phyloP scores from a whole-genome alignment of 495 filamentous ascomycete species.

The Glarea lozoyensis region DNA sequence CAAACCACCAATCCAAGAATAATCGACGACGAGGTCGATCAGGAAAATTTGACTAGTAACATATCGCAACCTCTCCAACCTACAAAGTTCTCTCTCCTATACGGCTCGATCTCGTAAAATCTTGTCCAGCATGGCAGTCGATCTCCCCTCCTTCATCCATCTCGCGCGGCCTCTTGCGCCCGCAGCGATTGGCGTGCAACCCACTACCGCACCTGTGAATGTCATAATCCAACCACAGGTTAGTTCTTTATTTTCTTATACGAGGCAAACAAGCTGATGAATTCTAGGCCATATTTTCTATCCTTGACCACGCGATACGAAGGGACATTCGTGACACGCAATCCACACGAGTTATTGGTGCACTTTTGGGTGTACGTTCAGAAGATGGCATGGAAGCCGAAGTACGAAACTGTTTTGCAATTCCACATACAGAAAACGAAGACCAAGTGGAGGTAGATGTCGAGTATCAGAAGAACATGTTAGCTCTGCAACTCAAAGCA shows the following conservation, averaged over 20 bases:
- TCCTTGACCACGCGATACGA: constrained; percentile 92
- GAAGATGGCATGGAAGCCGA: constrained; percentile 96
- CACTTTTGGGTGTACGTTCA: constrained; percentile 79
- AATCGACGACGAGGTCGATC: constrained; percentile 3
- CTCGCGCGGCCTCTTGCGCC: constrained; percentile 86
- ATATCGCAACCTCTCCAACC: not conserved
- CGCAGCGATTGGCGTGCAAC: constrained; percentile 64
- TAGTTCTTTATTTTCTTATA: no score
- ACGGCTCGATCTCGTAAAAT: constrained; percentile 1
- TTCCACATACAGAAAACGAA: constrained; percentile 94
- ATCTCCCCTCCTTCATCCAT: constrained; percentile 76
- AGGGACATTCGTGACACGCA: constrained; percentile 56
- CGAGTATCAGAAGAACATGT: constrained; percentile 99
- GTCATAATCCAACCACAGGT: constrained; percentile 95
- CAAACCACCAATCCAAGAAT: constrained; percentile 1
- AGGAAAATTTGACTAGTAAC: constrained; percentile 4
- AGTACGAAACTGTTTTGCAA: constrained; percentile 91
- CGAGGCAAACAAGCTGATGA: constrained; percentile 9
- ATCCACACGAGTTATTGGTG: constrained; percentile 92
- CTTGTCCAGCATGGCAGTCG: constrained; percentile 64
- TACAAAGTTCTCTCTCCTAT: constrained; percentile 4
- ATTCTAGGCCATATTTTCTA: constrained; percentile 80
- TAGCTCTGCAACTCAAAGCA: constrained; percentile 83
- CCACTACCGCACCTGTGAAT: constrained; percentile 78
- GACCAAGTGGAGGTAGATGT: constrained; percentile 99